A percentile compares a stretch with the other conserved stretches of the same genome.
These are phyloP conservation scores for Elongisporangium anandrum DNA, from an alignment of 352 stramenopile species.

Conservation along the genomic window DNA sequence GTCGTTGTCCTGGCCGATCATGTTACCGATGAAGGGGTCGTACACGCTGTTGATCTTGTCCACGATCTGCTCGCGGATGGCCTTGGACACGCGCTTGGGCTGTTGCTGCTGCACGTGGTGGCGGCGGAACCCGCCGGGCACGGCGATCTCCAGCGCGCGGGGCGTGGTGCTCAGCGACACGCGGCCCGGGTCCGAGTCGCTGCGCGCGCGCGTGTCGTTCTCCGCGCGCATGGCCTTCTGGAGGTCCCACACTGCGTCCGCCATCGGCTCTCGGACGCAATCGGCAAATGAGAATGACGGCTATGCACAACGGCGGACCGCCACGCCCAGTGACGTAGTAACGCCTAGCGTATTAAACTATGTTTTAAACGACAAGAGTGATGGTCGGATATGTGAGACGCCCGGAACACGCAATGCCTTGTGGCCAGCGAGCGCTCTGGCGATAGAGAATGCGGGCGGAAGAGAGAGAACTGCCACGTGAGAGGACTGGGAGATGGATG, in stretches of 20 bases:
- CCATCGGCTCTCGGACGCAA: conserved; percentile 24
- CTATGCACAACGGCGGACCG: background rate
- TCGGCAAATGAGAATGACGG: background rate
- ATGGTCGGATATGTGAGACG: background rate
- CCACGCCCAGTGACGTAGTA: background rate
- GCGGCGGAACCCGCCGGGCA: conserved; percentile 64
- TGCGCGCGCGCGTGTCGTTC: conserved; percentile 24
- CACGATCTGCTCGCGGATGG: conserved; percentile 65
- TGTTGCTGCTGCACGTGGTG: conserved; percentile 53
- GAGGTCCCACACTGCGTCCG: conserved; percentile 41
- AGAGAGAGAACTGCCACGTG: background rate
- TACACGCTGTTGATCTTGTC: conserved; percentile 72
- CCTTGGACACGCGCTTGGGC: conserved; percentile 36
- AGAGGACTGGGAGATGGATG: background rate
- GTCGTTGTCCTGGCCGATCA: conserved; percentile 81
- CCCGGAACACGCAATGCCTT: background rate
- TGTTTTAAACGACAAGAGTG: background rate
- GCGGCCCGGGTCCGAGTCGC: conserved; percentile 47
- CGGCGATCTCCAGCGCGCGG: conserved; percentile 59
- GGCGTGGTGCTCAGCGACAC: conserved; percentile 26
- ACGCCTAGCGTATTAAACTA: background rate
- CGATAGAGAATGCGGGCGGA: conserved; percentile 1
- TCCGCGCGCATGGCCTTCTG: conserved; percentile 35
- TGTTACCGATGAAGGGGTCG: conserved; percentile 79
- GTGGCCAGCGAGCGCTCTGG: background rate